Percentiles rank a stretch among this genome's conserved stretches.
phyloP scores from a whole-genome alignment of 352 stramenopile genomes.

The Peronosclerospora sorghi region DNA sequence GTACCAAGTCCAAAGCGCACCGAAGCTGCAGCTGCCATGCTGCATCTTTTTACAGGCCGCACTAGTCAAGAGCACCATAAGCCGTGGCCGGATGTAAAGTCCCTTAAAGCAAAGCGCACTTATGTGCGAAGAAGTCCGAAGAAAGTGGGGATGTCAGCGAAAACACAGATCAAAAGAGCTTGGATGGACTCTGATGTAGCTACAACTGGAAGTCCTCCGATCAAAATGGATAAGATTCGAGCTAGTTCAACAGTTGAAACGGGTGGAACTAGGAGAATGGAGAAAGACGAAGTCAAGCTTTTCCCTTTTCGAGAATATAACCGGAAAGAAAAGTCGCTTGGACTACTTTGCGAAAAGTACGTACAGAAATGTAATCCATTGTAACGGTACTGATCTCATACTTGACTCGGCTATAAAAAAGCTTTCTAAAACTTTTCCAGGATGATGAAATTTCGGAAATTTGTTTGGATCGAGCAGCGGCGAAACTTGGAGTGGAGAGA shows the following conservation, averaged over 20 bases:
- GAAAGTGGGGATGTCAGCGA: constrained; percentile 31
- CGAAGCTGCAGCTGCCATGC: constrained; percentile 67
- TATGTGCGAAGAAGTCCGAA: constrained; percentile 53
- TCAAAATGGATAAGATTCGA: constrained; percentile 1
- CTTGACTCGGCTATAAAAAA: constrained; percentile 6
- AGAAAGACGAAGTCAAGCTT: constrained; percentile 25
- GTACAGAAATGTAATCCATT: constrained; percentile 6
- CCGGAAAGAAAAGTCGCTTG: constrained; percentile 80
- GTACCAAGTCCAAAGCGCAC: constrained; percentile 62
- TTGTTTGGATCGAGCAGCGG: constrained; percentile 56
- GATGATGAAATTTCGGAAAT: constrained; percentile 62
- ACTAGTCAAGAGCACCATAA: constrained; percentile 4
- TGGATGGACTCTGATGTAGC: constrained; percentile 11
- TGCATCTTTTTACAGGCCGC: constrained; percentile 46
- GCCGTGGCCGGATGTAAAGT: constrained; percentile 7
- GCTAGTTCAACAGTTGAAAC: constrained; percentile 3
- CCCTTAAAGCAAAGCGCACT: constrained; percentile 38
- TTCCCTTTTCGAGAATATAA: constrained; percentile 80
- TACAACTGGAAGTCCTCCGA: constrained; percentile 2
- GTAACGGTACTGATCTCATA: neutral
- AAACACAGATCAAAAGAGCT: constrained; percentile 26
- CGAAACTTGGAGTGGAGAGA: constrained; percentile 82
- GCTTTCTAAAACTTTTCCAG: constrained; percentile 69
- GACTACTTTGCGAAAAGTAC: constrained; percentile 79
- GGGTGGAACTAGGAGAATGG: constrained; percentile 19